A percentile compares a stretch with the other conserved stretches of the same genome.
Evolutionary conservation across 768 basidiomycete genomes (phyloP).

Genomic region (Xanthoconium stramineum): DNA sequence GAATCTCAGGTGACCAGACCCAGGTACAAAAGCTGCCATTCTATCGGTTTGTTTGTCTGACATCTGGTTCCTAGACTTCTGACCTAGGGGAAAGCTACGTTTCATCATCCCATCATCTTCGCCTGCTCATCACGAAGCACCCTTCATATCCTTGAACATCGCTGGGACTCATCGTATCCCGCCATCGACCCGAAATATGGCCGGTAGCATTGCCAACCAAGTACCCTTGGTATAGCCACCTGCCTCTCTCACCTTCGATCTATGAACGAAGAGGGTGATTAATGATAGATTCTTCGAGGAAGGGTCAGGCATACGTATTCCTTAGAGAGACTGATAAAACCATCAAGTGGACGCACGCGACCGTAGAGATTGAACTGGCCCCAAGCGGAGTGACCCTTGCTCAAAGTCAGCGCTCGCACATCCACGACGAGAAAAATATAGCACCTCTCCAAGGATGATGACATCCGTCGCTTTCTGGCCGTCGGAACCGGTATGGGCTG

Average conservation of each 20-base stretch:
- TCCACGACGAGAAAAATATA: background rate
- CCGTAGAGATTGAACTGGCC: constrained; percentile 81
- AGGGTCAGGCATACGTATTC: constrained; percentile 60
- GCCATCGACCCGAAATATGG: constrained; percentile 80
- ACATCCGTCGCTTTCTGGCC: constrained; percentile 47
- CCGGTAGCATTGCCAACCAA: constrained; percentile 68
- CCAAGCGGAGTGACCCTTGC: constrained; percentile 90
- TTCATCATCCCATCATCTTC: constrained; percentile 36
- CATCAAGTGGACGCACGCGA: constrained; percentile 77
- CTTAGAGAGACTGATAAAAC: constrained; percentile 77
- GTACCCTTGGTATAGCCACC: constrained; percentile 86
- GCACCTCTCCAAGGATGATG: constrained; percentile 72
- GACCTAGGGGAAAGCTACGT: background rate
- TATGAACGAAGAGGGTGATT: constrained; percentile 23
- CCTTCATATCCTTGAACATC: constrained; percentile 78
- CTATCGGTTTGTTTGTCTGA: background rate
- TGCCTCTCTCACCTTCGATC: constrained; percentile 71
- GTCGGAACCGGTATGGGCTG: constrained; percentile 23
- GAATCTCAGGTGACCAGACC: background rate
- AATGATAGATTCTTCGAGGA: background rate
- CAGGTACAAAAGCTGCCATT: background rate
- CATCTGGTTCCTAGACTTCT: background rate
- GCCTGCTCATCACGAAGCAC: constrained; percentile 72
- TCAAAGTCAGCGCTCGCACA: constrained; percentile 3
- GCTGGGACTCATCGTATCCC: constrained; percentile 72